Base-by-base conservation (phyloP, 805 yeast genomes). In the Pichia insulana region DNA sequence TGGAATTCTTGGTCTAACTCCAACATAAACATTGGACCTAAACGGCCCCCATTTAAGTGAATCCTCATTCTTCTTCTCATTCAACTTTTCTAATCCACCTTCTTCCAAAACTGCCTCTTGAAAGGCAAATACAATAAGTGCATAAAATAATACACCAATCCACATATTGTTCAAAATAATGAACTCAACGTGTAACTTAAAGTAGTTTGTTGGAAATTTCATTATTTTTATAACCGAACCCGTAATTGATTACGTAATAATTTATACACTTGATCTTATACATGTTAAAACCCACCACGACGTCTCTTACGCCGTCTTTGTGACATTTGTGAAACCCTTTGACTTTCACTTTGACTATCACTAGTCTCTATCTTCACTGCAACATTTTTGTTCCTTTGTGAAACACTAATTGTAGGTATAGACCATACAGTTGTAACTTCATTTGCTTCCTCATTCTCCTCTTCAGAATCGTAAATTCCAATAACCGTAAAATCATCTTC, bases 1-100 rank as follows among this genome's bases (percentile, higher is more conserved):
- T 2, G 96, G 96, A 3, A 83, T 54, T 37, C 90, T 68, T 3
- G 97, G 96, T 36, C 89, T 70, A 37, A 92, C 65, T 2, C 97
- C 97, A 46, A 89, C 67, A 62, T 89, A 92, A 34, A 86, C 68
- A 43, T 86, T 83, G 8, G 96, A 80, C 49, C 97, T 67, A 61
- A 88, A 90, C 1, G 97, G 95, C 1, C 95, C 97, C 98, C 98
- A 90, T 27, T 77, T 59, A 22, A 84, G 64, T 2, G 86, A 73
- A 34, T 71, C 63, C 37, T 69, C 64, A 7, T 74, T 67, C 30
- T 65, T 62, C 22, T 56, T 45, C 11, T 64, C 45, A 43, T 62
- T 22, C 25, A 22, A 22, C 8, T 22, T 22, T 8, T 22, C 25
- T 22, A 22, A 22, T 22, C 25, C 25, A 22, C 8, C 68, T 30